Conservation (phyloP, 257 asterid genomes). For the Ehretia macrophylla region DNA sequence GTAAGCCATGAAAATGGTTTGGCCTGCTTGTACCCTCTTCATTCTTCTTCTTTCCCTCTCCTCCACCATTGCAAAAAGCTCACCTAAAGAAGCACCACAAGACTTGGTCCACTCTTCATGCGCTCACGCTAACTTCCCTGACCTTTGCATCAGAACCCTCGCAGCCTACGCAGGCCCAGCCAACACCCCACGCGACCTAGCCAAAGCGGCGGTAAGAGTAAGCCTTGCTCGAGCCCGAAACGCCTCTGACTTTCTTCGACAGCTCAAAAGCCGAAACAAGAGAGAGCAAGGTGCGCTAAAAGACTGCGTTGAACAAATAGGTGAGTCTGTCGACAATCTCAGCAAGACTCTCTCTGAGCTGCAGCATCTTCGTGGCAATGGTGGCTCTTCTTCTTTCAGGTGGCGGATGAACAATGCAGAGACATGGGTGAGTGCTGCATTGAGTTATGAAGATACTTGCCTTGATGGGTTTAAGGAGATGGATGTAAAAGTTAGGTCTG, state of each 20-base stretch:
- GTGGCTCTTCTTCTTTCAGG: slow-evolving; percentile 53
- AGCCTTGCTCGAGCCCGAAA: slow-evolving; percentile 54
- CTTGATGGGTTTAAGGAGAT: slow-evolving; percentile 82
- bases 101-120: slow-evolving; percentile 64
- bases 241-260: slow-evolving; percentile 36
- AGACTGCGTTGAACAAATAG: slow-evolving; percentile 78
- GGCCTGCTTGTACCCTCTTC: slow-evolving; percentile 6
- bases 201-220: slow-evolving; percentile 62
- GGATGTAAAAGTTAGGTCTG: slow-evolving; percentile 45
- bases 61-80: slow-evolving; percentile 5
- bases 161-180: slow-evolving; percentile 59
- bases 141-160: slow-evolving; percentile 72
- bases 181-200: slow-evolving; percentile 63
- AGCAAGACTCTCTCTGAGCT: slow-evolving; percentile 57
- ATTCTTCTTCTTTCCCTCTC: slow-evolving; percentile 9
- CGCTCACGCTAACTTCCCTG: slow-evolving; percentile 87
- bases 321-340: slow-evolving; percentile 62
- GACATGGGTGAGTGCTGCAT: slow-evolving; percentile 97
- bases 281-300: slow-evolving; percentile 50
- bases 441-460: slow-evolving; percentile 85
- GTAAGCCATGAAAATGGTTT: slow-evolving; percentile 3
- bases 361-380: slow-evolving; percentile 45
- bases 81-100: slow-evolving; percentile 6
- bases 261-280: slow-evolving; percentile 33
- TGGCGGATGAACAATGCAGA: slow-evolving; percentile 93